Evolutionary conservation across 1,284 basidiomycete species (phyloP), one percentile per base, ranked within the genome.

Genomic region (Megacollybia platyphylla): DNA sequence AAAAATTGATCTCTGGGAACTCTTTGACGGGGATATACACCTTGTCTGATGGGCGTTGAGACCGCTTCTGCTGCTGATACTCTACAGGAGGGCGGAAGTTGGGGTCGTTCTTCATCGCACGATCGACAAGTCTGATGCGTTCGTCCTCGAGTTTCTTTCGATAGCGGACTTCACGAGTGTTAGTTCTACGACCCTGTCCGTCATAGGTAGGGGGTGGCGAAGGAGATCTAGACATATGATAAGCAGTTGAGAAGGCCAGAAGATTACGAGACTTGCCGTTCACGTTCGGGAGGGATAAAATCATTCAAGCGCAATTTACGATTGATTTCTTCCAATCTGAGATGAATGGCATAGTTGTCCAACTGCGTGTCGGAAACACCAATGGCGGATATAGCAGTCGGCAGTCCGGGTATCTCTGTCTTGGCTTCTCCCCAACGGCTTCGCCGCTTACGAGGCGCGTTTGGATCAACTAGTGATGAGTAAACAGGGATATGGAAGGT

Each of bases 1-100:
- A 98, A 64, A 98, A 99, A 63, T 99, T 99, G 71, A 99, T 98
- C 64, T 98, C 94, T 4, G 96, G 96, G 57, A 98, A 99, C 65
- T 98, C 96, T 60, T 98, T 97, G 56, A 97, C 91, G 24, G 96
- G 96, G 49, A 99, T 93, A 60, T 97, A 99, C 46, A 99, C 94
- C 64, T 98, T 98, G 48, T 99, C 96, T 39, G 85, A 86, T 10
- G 92, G 91, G 40, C 90, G 79, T 46, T 88, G 85, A 31, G 86
- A 88, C 39, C 88, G 82, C 58, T 92, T 90, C 56, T 90, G 86
- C 59, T 93, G 90, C 48, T 96, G 88, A 57, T 93, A 97, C 60
- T 97, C 92, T 46, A 89, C 82, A 7, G 96, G 94, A 40, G 96
- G 91, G 36, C 87, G 86, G 72, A 93, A 98, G 59, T 90, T 92